phyloP scores from a whole-genome alignment of 2,329 filamentous ascomycete species.

The Clonostachys byssicola region DNA sequence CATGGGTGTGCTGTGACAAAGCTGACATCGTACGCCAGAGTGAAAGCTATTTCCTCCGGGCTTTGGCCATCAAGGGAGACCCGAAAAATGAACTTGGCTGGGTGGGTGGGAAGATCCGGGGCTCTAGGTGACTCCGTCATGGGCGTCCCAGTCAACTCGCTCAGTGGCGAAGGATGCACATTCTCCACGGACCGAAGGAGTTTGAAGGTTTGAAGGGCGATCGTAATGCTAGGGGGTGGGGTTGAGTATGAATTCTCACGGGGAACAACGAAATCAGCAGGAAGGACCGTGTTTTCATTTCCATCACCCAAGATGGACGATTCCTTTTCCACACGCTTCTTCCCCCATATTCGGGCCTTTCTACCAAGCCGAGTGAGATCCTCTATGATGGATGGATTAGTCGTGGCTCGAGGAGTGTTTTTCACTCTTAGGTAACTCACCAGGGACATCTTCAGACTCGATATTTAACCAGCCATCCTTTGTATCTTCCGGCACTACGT shows the following conservation, averaged over 20 bases:
- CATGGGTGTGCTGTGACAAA: conserved; percentile 67
- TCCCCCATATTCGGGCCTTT: conserved; percentile 58
- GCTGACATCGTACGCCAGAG: conserved; percentile 53
- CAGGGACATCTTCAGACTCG: conserved; percentile 46
- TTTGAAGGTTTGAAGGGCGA: conserved; percentile 46
- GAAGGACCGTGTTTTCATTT: conserved; percentile 47
- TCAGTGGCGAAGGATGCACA: conserved; percentile 36
- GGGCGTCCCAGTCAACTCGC: conserved; percentile 30
- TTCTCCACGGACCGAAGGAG: conserved; percentile 39
- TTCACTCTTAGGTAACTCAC: conserved; percentile 25
- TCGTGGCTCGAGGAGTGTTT: neutral
- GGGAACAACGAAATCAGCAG: conserved; percentile 60
- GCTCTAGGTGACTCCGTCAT: conserved; percentile 26
- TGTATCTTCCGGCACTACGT: conserved; percentile 46
- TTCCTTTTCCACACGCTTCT: conserved; percentile 53
- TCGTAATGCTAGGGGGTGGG: conserved; percentile 38
- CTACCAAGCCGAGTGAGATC: conserved; percentile 44
- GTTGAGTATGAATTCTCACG: conserved; percentile 49
- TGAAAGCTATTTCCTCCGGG: conserved; percentile 34
- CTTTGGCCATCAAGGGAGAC: conserved; percentile 30
- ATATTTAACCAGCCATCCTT: conserved; percentile 59
- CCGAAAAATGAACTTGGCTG: conserved; percentile 25
- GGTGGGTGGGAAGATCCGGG: conserved; percentile 25
- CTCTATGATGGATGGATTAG: conserved; percentile 21
- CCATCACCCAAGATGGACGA: conserved; percentile 57